A percentile compares a stretch with the other conserved stretches of the same genome.
Conservation (phyloP, 169 alveolate genomes). For the Theileria luwenshuni region DNA sequence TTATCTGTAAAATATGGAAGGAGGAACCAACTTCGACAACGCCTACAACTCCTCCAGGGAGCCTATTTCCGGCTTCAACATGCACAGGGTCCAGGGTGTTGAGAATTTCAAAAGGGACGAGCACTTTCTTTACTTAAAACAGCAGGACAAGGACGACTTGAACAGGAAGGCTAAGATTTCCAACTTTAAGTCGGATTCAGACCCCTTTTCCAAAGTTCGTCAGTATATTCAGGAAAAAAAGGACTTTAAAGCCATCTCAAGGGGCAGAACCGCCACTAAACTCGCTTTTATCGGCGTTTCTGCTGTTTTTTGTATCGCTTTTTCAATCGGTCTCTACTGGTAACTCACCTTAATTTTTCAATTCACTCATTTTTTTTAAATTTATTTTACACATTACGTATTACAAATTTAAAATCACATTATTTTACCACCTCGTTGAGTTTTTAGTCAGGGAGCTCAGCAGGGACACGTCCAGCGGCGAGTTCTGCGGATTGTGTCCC, state of each 20-base stretch:
- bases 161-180: background rate
- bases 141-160: constrained; percentile 28
- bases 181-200: background rate
- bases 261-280: constrained; percentile 19
- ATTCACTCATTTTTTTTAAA: constrained; percentile 3
- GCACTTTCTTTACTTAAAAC: constrained; percentile 59
- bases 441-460: background rate
- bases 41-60: constrained; percentile 61
- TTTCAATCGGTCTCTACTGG: constrained; percentile 54
- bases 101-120: constrained; percentile 62
- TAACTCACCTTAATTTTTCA: background rate
- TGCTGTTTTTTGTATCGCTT: constrained; percentile 38
- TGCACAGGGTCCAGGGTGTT: constrained; percentile 49
- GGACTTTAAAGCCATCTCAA: constrained; percentile 24
- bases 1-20: background rate
- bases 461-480: background rate
- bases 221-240: constrained; percentile 11
- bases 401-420: background rate
- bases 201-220: constrained; percentile 9
- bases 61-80: constrained; percentile 53
- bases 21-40: constrained; percentile 32
- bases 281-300: constrained; percentile 31
- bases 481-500: constrained; percentile 17
- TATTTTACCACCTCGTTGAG: background rate
- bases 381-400: background rate